Base-by-base conservation (phyloP, 176 grass and related monocot genomes). In the Panicum miliaceum region DNA sequence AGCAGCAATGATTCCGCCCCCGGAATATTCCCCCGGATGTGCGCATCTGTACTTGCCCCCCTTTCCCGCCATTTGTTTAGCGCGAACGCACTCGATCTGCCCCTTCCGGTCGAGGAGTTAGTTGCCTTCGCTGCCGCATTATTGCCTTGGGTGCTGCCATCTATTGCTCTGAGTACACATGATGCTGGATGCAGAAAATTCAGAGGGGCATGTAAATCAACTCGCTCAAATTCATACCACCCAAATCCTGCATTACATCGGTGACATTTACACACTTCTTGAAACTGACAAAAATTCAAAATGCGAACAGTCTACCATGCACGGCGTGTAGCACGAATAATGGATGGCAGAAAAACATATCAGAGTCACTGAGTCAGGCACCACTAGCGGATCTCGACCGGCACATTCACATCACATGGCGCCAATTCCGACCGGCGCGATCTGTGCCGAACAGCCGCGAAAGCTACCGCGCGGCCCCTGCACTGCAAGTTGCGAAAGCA, bases 41-140 rank as follows among this genome's bases (percentile, higher is more conserved):
- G 88, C 88, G 84, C 83, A 86, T 86, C 72, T 86, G 64, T 65
- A 73, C 88, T 59, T 82, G 83, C 23, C 18, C 34, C 29, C 22
- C 23, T 76, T 59, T 56, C 79, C 79, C 37, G 14, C 82, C 88
- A 43, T 47, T 36, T 12, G 71, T 89, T 77, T 68, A 8, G 6
- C 64, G 14, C 88, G 4, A 29, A 77, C 78, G 78, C 54, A 27
- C 64, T 64, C 87, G 87, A 89, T 76, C 82, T 81, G 70, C 82
- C 87, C 87, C 78, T 68, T 90, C 88, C 82, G 18, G 25, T 14
- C 36, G 0, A 58, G 20, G 4, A 22, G 26, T 34, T 46, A 46
- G 7, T 46, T 46, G 26, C 26, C 23, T n/a, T 57, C 22, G 12
- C 16, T 53, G 7, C 4, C 45, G 25, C 23, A 6, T 25, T 51